These are phyloP conservation scores for Themeda triandra DNA, from an alignment of 176 grass and related monocot species.

Conservation along the genomic window DNA sequence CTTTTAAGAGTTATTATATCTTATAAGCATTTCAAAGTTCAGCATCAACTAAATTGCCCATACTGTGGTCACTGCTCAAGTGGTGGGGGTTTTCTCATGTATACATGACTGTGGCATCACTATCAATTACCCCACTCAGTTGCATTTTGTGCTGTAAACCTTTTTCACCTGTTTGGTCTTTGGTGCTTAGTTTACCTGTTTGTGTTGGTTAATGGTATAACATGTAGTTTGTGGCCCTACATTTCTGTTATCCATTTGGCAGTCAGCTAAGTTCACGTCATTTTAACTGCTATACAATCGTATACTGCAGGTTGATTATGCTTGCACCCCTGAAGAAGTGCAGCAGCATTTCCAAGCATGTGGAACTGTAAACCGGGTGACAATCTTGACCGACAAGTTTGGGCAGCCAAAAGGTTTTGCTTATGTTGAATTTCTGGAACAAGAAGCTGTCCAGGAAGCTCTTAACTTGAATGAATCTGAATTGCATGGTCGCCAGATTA, in stretches of 20 bases:
- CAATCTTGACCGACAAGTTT: slow-evolving; percentile 66
- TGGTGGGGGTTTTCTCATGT: not conserved
- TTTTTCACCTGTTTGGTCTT: not conserved
- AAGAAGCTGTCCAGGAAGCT: slow-evolving; percentile 52
- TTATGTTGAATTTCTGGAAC: slow-evolving; percentile 66
- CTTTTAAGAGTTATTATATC: not conserved
- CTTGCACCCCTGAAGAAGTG: slow-evolving; percentile 59
- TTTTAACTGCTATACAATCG: not conserved
- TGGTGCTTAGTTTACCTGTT: not conserved
- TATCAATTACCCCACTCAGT: not conserved
- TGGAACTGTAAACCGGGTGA: slow-evolving; percentile 61
- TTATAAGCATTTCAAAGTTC: not conserved
- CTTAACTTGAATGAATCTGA: slow-evolving; percentile 65
- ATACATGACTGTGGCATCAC: not conserved
- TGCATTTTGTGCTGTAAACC: not conserved
- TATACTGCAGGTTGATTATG: slow-evolving; percentile 56
- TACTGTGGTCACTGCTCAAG: not conserved
- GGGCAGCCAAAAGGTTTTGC: slow-evolving; percentile 66
- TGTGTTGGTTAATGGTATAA: not conserved
- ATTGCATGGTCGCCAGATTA: slow-evolving; percentile 61
- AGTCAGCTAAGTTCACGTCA: not conserved
- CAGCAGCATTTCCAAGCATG: slow-evolving; percentile 72
- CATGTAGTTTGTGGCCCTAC: not conserved
- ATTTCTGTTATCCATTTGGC: not conserved
- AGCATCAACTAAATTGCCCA: not conserved